Evolutionary conservation across 192 early-diverging fungal species (phyloP).

Genomic region (Rhizoclosmatium sp.): DNA sequence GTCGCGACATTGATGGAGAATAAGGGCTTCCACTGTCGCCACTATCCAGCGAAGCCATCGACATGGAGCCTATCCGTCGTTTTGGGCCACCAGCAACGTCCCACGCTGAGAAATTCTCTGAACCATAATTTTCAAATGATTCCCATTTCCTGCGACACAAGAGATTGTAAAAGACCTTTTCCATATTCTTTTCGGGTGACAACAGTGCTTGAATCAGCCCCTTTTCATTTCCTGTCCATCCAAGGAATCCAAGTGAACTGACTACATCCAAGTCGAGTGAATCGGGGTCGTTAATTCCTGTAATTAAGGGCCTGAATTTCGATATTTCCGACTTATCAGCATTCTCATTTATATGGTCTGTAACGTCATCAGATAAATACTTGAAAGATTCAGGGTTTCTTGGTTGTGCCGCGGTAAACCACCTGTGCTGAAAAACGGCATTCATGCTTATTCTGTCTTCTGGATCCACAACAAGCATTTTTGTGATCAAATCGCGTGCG

Average conservation of each 20-base stretch:
- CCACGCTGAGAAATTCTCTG: slow-evolving; percentile 35
- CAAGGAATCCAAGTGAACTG: slow-evolving; percentile 52
- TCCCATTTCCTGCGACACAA: slow-evolving; percentile 56
- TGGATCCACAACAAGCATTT: slow-evolving; percentile 95
- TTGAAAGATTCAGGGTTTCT: slow-evolving; percentile 28
- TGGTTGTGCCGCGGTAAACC: slow-evolving; percentile 57
- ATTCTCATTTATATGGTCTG: background rate
- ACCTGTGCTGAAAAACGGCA: slow-evolving; percentile 65
- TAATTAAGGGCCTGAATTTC: background rate
- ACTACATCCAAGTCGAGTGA: slow-evolving; percentile 57
- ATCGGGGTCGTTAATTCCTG: slow-evolving; percentile 36
- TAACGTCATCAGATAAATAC: slow-evolving; percentile 11
- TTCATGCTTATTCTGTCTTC: slow-evolving; percentile 59
- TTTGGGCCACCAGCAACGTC: slow-evolving; percentile 9
- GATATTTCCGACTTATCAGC: background rate
- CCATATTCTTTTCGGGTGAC: slow-evolving; percentile 35
- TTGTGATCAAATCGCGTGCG: slow-evolving; percentile 80
- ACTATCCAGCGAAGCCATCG: background rate
- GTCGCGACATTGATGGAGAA: background rate
- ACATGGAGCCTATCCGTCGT: slow-evolving; percentile 30
- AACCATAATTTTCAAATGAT: slow-evolving; percentile 59
- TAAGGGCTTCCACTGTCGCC: background rate
- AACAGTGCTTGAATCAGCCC: slow-evolving; percentile 21
- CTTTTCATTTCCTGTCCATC: slow-evolving; percentile 54
- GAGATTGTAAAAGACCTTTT: slow-evolving; percentile 66